Evolutionary conservation across 2,329 filamentous ascomycete genomes (phyloP).

Genomic region (Cordyceps javanica): DNA sequence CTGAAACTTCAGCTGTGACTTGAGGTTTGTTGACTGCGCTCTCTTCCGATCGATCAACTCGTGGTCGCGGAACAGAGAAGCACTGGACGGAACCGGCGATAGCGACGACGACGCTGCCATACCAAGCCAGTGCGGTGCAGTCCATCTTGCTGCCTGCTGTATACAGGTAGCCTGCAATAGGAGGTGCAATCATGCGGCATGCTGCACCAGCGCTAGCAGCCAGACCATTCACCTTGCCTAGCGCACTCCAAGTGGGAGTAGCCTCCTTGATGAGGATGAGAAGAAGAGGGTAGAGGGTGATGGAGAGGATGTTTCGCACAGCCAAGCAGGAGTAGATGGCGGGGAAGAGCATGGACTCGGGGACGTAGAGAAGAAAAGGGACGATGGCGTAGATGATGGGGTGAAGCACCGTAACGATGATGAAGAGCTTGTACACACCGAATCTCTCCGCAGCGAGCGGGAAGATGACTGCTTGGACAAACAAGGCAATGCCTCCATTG

Average conservation of each 20-base stretch:
- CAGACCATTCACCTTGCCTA: slow-evolving; percentile 61
- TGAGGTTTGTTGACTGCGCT: slow-evolving; percentile 16
- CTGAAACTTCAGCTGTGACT: slow-evolving; percentile 25
- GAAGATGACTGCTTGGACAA: slow-evolving; percentile 56
- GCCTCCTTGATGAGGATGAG: slow-evolving; percentile 64
- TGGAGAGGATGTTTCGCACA: slow-evolving; percentile 54
- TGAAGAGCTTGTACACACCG: slow-evolving; percentile 54
- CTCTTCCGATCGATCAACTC: slow-evolving; percentile 25
- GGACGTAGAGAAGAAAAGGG: slow-evolving; percentile 51
- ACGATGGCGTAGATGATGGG: slow-evolving; percentile 56
- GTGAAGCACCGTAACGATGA: slow-evolving; percentile 53
- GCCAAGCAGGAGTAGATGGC: slow-evolving; percentile 54
- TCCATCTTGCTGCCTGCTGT: slow-evolving; percentile 51
- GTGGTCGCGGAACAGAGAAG: slow-evolving; percentile 42
- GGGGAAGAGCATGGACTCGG: slow-evolving; percentile 42
- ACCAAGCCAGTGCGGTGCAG: slow-evolving; percentile 59
- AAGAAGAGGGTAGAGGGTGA: slow-evolving; percentile 59
- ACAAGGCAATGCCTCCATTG: slow-evolving; percentile 52
- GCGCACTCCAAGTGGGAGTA: slow-evolving; percentile 47
- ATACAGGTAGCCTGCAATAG: slow-evolving; percentile 58
- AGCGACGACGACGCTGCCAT: slow-evolving; percentile 52
- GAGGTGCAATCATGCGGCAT: slow-evolving; percentile 62
- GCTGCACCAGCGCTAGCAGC: slow-evolving; percentile 60
- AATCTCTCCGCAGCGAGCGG: slow-evolving; percentile 52
- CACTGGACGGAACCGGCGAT: slow-evolving; percentile 53